Conservation (phyloP, 169 alveolate genomes). For the Eimeria nieschulzi region DNA sequence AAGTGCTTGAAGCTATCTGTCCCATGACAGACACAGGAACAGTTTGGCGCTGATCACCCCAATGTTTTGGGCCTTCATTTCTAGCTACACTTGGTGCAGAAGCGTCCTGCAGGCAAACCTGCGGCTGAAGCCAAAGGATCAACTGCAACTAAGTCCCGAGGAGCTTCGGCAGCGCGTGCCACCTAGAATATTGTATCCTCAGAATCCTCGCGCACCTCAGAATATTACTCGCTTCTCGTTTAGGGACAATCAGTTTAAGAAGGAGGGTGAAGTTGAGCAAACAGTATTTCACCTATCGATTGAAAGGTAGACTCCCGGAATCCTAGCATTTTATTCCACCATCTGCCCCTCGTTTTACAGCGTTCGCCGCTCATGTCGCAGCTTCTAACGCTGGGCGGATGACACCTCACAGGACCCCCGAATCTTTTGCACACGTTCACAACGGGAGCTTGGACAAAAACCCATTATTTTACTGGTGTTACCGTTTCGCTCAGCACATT, state of each 20-base stretch:
- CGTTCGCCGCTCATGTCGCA: too few relatives aligned
- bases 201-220: slow-evolving; percentile 90
- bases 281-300: slow-evolving; percentile 84
- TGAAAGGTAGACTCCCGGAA: slow-evolving; percentile 80
- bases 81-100: not conserved
- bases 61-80: too few relatives aligned
- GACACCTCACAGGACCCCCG: not conserved
- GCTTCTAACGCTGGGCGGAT: too few relatives aligned
- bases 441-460: not conserved
- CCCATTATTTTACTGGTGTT: too few relatives aligned
- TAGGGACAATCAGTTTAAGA: slow-evolving; percentile 84
- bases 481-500: slow-evolving; percentile 33
- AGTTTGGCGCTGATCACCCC: too few relatives aligned
- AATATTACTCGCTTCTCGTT: slow-evolving; percentile 86
- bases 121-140: slow-evolving; percentile 75
- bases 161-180: slow-evolving; percentile 85
- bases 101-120: slow-evolving; percentile 44
- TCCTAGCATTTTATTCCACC: not conserved
- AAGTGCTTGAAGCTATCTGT: too few relatives aligned
- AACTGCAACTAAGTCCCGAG: slow-evolving; percentile 75
- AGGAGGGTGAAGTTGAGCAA: slow-evolving; percentile 88
- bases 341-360: not conserved
- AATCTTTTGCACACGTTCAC: too few relatives aligned
- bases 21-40: too few relatives aligned
- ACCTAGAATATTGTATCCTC: slow-evolving; percentile 84